Evolutionary conservation across 306 rosid genomes (phyloP).

Genomic region (Delonix regia): DNA sequence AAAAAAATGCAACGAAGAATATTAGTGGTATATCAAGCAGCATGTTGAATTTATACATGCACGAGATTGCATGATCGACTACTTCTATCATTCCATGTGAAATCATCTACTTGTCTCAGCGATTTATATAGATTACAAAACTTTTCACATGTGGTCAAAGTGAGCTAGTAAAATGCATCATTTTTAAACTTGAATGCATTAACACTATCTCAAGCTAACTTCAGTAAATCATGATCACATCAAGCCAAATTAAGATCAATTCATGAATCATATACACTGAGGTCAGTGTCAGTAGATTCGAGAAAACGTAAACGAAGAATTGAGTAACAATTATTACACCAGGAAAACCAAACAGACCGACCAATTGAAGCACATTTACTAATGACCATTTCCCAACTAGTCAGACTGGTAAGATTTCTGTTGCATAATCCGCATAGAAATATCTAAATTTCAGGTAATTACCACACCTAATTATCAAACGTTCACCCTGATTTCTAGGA

Average conservation of each 20-base stretch:
- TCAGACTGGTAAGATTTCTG: not conserved
- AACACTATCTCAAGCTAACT: not conserved
- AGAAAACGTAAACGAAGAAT: not conserved
- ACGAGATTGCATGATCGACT: not conserved
- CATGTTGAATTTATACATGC: slow-evolving; percentile 2
- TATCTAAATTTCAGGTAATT: not conserved
- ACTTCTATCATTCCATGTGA: not conserved
- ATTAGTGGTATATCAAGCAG: not conserved
- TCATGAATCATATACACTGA: not conserved
- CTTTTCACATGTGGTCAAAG: not conserved
- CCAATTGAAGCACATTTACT: not conserved
- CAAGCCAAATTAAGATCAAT: not conserved
- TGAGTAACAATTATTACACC: not conserved
- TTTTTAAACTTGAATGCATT: not conserved
- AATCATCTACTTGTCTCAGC: not conserved
- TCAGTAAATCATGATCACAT: not conserved
- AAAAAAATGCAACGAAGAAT: not conserved
- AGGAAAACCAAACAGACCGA: not conserved
- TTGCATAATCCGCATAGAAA: not conserved
- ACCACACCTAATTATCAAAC: not conserved
- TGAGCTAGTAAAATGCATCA: not conserved
- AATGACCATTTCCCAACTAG: not conserved
- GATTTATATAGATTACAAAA: not conserved
- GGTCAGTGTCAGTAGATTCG: not conserved
- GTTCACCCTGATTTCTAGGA: not conserved